These are phyloP conservation scores for Corymbia citriodora DNA, from an alignment of 441 rosid genomes.

Conservation along the genomic window DNA sequence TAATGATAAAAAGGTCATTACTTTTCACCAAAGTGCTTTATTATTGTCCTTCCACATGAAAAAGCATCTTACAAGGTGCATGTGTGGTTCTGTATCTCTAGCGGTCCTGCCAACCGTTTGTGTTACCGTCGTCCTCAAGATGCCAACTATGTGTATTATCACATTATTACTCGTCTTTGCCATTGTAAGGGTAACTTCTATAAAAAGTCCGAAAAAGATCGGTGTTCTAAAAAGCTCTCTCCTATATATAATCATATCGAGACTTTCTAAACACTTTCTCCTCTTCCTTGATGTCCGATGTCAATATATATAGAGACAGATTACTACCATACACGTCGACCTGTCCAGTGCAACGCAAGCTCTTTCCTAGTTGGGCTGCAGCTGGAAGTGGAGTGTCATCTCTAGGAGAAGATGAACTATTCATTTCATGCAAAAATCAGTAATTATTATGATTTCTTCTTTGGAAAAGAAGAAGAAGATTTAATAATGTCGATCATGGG, in stretches of 20 bases:
- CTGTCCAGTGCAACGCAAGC: not conserved
- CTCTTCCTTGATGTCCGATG: not conserved
- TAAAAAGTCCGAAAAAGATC: too few relatives aligned
- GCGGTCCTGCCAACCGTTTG: not conserved
- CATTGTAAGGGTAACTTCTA: not conserved
- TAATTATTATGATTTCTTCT: not conserved
- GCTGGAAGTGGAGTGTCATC: not conserved
- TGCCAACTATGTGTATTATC: not conserved
- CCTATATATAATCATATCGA: not conserved
- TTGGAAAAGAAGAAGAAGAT: not conserved
- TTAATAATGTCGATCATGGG: not conserved
- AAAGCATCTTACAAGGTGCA: not conserved
- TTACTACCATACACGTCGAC: not conserved
- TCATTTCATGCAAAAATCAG: not conserved
- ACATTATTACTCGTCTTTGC: not conserved
- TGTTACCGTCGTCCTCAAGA: not conserved
- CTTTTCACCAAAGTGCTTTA: not conserved
- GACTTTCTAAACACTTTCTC: not conserved
- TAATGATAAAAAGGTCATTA: not conserved
- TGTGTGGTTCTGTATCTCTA: not conserved
- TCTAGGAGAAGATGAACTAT: not conserved
- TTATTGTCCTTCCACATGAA: not conserved
- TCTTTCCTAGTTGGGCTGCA: not conserved
- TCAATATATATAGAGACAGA: not conserved
- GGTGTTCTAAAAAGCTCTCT: not conserved